Percentiles rank a stretch among this genome's conserved stretches.
Evolutionary conservation across 805 yeast genomes (phyloP).

Genomic region (Danielia oregonensis): DNA sequence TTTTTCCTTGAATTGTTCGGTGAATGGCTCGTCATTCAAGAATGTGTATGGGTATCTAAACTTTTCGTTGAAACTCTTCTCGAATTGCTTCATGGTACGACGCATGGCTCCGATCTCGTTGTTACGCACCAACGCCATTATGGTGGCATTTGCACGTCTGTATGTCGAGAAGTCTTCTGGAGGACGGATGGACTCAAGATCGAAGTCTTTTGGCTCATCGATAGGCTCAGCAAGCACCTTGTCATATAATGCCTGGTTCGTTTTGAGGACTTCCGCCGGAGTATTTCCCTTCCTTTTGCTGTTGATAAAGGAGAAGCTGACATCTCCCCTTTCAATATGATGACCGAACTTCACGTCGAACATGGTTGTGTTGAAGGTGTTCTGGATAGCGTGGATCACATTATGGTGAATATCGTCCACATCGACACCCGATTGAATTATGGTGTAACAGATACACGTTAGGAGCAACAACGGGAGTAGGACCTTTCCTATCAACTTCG

Average conservation of each 20-base stretch:
- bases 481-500: constrained; percentile 6
- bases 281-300: constrained; percentile 23
- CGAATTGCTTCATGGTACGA: constrained; percentile 57
- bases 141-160: constrained; percentile 67
- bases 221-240: constrained; percentile 35
- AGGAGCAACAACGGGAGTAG: constrained; percentile 6
- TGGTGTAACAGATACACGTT: background rate
- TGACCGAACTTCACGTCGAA: constrained; percentile 1
- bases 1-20: constrained; percentile 48
- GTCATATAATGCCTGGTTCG: constrained; percentile 37
- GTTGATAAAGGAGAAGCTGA: constrained; percentile 32
- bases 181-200: constrained; percentile 27
- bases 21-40: constrained; percentile 66
- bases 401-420: background rate
- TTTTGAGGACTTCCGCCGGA: constrained; percentile 30
- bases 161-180: constrained; percentile 22
- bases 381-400: background rate
- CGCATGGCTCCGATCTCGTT: constrained; percentile 49
- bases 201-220: constrained; percentile 46
- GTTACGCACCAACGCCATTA: constrained; percentile 70
- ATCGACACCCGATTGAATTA: constrained; percentile 8
- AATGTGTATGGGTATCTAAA: constrained; percentile 81
- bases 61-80: constrained; percentile 60
- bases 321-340: constrained; percentile 22
- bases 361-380: background rate